Evolutionary conservation across 2,329 filamentous ascomycete genomes (phyloP).

Genomic region (Alternaria postmessia): DNA sequence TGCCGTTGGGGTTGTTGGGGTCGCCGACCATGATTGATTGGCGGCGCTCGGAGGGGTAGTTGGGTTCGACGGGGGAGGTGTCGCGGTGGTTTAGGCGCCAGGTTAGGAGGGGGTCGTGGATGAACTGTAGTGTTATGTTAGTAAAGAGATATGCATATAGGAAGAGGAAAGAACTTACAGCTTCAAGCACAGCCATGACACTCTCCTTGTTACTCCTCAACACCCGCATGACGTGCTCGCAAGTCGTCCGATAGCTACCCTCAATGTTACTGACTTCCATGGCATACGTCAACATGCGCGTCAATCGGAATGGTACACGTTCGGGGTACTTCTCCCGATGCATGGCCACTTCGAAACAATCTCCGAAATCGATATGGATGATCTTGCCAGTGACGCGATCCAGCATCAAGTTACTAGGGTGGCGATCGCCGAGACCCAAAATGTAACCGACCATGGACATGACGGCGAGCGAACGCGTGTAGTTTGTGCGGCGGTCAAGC

Average conservation of each 20-base stretch:
- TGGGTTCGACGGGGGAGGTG: constrained; percentile 63
- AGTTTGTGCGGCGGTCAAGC: constrained; percentile 98
- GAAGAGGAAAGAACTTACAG: constrained; percentile 68
- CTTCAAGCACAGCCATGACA: constrained; percentile 96
- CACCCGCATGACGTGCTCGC: constrained; percentile 98
- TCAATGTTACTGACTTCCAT: constrained; percentile 99
- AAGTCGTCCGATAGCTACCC: constrained; percentile 96
- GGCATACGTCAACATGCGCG: constrained; percentile 97
- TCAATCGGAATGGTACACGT: constrained; percentile 95
- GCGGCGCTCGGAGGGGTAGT: constrained; percentile 68
- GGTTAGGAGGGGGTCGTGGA: constrained; percentile 97
- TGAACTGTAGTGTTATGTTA: constrained; percentile 70
- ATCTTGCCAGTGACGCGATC: constrained; percentile 96
- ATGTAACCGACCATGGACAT: constrained; percentile 99
- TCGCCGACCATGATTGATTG: constrained; percentile 64
- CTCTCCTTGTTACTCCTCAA: constrained; percentile 97
- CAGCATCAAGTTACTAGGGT: constrained; percentile 97
- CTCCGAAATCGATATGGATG: constrained; percentile 98
- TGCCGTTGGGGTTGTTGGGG: constrained; percentile 24
- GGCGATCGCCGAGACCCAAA: constrained; percentile 91
- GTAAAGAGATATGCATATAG: neutral
- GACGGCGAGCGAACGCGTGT: constrained; percentile 93
- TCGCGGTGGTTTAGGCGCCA: constrained; percentile 81
- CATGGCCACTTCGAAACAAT: constrained; percentile 99
- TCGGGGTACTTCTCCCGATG: constrained; percentile 99